Conservation (phyloP, 371 early-diverging fungal genomes). For the Saksenaea oblongispora region DNA sequence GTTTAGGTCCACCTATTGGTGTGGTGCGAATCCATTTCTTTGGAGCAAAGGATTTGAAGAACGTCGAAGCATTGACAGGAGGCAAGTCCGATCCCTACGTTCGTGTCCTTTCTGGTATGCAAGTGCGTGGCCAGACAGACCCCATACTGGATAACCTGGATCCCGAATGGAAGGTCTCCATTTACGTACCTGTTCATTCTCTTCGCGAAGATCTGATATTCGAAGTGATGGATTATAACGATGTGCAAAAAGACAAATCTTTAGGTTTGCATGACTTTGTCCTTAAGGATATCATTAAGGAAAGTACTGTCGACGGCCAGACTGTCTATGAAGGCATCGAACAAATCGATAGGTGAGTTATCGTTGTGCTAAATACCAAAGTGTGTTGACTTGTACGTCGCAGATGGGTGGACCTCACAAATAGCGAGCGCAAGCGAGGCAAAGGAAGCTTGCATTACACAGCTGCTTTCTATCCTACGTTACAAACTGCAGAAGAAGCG, state of each 20-base stretch:
- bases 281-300: constrained; percentile 22
- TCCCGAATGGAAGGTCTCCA: constrained; percentile 81
- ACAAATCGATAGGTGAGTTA: constrained; percentile 26
- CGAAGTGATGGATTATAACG: constrained; percentile 75
- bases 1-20: constrained; percentile 65
- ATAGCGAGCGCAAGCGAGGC: constrained; percentile 50
- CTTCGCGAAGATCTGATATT: constrained; percentile 64
- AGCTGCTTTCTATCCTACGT: constrained; percentile 63
- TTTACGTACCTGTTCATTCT: constrained; percentile 64
- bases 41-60: constrained; percentile 68
- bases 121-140: constrained; percentile 56
- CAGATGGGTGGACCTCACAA: constrained; percentile 55
- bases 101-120: constrained; percentile 58
- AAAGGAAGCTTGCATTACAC: constrained; percentile 66
- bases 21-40: constrained; percentile 70
- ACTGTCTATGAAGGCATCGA: constrained; percentile 33
- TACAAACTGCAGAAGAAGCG: constrained; percentile 54
- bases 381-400: neutral
- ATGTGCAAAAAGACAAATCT: constrained; percentile 54
- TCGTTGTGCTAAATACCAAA: neutral
- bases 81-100: constrained; percentile 86
- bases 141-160: constrained; percentile 66
- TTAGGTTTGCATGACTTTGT: constrained; percentile 56
- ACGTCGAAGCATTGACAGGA: constrained; percentile 55
- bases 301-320: constrained; percentile 23